Base-by-base conservation (phyloP, 73 alveolate species). In the Stentor roeselii region DNA sequence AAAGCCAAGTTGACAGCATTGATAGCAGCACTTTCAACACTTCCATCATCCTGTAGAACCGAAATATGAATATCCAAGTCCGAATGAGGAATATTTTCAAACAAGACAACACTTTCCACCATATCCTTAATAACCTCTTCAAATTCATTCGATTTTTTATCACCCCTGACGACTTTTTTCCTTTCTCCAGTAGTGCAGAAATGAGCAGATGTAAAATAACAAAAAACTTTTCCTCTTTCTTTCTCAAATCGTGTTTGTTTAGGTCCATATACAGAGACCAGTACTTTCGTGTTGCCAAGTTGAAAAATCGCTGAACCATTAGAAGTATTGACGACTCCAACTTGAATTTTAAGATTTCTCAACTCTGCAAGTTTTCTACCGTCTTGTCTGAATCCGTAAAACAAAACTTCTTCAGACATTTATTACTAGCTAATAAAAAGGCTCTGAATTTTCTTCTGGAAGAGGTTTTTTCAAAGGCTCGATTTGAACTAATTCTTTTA, bases 1-100 rank as follows among this genome's bases (percentile, higher is more conserved):
- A 95, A 85, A 34, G 98, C 98, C 50, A 95, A 84, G 4, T 97
- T 91, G 34, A 91, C 97, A 0, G 99, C 99, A 91, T 95, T 95
- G 60, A 95, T 91, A 3, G 97, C 94, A 15, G 98, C 98, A 84
- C 96, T 86, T 84, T 94, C 89, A 86, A 88, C 93, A 58, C 96
- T 94, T 3, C 98, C 98, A 86, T 94, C 98, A 86, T 94, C 86
- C 75, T 92, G 95, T 39, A 94, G 86, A 27, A 94, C 97, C 77
- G 91, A 90, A 2, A 94, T 90, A 77, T 94, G 87, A 14, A 94
- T 84, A 85, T 88, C 96, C 15, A 94, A 87, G 78, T 94, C 93
- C 50, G 97, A 88, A 82, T 88, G 86, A 4, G 95, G 86, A 78
- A 91, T 92, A 59, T 75, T 59, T 77, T 92, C 96, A 59, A 94